Evolutionary conservation across 106 monocot species (phyloP).

Genomic region (Dendrobium catenatum): DNA sequence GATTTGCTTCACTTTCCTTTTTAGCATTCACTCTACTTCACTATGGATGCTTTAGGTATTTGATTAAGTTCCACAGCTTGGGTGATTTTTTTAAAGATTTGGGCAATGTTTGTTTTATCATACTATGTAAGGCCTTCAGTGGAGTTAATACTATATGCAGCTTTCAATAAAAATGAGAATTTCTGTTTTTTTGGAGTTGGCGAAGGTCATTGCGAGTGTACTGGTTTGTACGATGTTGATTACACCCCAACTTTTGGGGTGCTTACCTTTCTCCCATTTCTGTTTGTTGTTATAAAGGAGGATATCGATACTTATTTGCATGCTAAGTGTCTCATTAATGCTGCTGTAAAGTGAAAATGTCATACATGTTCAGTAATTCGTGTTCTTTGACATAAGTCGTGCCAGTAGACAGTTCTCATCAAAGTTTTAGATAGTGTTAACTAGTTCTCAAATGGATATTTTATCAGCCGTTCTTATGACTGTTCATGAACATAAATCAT

Average conservation of each 20-base stretch:
- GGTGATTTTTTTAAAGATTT: not conserved
- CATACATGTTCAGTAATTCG: not conserved
- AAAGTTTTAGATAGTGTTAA: not conserved
- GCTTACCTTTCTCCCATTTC: not conserved
- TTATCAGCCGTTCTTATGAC: not conserved
- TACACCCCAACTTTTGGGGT: too few relatives aligned
- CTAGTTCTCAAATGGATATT: not conserved
- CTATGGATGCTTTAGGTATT: not conserved
- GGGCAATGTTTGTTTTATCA: not conserved
- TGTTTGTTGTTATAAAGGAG: not conserved
- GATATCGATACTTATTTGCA: not conserved
- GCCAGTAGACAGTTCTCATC: not conserved
- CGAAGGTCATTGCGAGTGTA: not conserved
- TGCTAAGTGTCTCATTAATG: not conserved
- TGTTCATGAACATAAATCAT: constrained; percentile 14
- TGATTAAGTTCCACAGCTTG: not conserved
- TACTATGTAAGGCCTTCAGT: not conserved
- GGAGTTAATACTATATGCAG: not conserved
- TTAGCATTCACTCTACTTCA: not conserved
- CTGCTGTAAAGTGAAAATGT: not conserved
- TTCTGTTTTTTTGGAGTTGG: not conserved
- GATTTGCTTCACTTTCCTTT: not conserved
- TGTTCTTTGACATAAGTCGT: not conserved
- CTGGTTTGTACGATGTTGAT: not conserved
- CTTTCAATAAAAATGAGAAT: not conserved